A percentile compares a stretch with the other conserved stretches of the same genome.
Conservation (phyloP, 495 filamentous ascomycete species). For the Penicillium cosmopolitanum region DNA sequence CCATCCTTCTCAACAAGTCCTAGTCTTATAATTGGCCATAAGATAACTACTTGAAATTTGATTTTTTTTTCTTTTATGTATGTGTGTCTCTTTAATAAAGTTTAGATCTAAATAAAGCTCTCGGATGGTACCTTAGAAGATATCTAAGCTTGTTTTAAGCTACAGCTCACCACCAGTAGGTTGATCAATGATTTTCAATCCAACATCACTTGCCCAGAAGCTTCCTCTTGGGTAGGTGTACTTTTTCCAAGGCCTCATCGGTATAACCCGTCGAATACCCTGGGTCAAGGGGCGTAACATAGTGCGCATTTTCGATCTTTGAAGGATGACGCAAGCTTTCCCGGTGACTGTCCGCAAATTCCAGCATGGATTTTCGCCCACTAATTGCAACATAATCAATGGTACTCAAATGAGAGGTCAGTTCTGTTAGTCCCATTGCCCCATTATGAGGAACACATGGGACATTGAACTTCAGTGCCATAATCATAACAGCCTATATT, state of each 20-base stretch:
- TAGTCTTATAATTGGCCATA: not conserved
- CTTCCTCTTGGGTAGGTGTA: not conserved
- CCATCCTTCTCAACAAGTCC: conserved; percentile 11
- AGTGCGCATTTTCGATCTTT: conserved; percentile 81
- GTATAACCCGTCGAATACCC: conserved; percentile 57
- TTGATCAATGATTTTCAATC: conserved; percentile 1
- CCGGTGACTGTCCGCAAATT: conserved; percentile 91
- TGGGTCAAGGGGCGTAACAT: conserved; percentile 78
- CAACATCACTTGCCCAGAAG: not conserved
- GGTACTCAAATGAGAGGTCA: conserved; percentile 89
- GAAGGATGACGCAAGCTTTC: conserved; percentile 88
- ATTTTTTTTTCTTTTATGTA: too few species aligned
- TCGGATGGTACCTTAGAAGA: too few species aligned
- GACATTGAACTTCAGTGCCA: conserved; percentile 84
- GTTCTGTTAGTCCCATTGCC: conserved; percentile 88
- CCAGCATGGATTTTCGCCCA: conserved; percentile 78
- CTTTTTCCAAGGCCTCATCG: not conserved
- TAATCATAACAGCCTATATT: conserved; percentile 70
- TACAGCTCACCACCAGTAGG: not conserved
- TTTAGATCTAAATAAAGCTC: too few species aligned
- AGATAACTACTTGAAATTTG: not conserved
- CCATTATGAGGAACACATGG: conserved; percentile 91
- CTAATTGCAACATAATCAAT: conserved; percentile 92
- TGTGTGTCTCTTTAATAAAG: too few species aligned
- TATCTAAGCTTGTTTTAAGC: not conserved